Base-by-base conservation (phyloP, 176 grass and related monocot genomes). In the Aegilops longissima region DNA sequence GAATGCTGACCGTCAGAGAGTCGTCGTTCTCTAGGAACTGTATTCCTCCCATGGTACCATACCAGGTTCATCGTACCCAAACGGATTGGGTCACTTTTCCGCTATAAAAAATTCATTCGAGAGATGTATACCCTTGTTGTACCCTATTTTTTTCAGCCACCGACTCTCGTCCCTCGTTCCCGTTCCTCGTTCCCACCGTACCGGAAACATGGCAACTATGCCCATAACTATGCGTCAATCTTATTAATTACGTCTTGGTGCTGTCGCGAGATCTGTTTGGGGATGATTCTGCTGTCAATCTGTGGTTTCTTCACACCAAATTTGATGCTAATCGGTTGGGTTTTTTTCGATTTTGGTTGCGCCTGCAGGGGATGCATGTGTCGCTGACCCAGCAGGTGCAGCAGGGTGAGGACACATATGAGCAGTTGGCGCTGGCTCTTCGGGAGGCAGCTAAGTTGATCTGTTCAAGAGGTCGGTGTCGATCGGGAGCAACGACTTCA, bases 401-500 rank as follows among this genome's bases (percentile, higher is more conserved):
- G 75, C 94, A 94, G 87, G 85, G 94, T 12, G 78, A 82, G 59
- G 92, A 97, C 82, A 94, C 94, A 0, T 88, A 80, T 6, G 91
- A 90, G 87, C 79, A 88, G 63, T 76, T 97, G 0, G 81, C 89
- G 34, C 70, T 93, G 66, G 84, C 82, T 40, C 91, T 96, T n/a
- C 89, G 89, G 86, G 87, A 90, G 75, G 85, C 58, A 1, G 94
- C 89, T 1, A 89, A 5, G 86, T 77, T 2, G 77, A 97, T 63
- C 66, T 92, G 12, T 89, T 97, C 81, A 83, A 33, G 69, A 94
- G 70, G 70, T 94, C 83, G 2, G 73, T 94, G 29, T 94, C 92
- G 1, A 92, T 97, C 20, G 90, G 94, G 47, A 90, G 87, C 70
- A 97, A 97, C 14, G 90, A 97, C 71, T 97, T 94, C 66, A 97